Evolutionary conservation across 202 grass and related monocot genomes (phyloP).

Genomic region (Saccharum hybrid): DNA sequence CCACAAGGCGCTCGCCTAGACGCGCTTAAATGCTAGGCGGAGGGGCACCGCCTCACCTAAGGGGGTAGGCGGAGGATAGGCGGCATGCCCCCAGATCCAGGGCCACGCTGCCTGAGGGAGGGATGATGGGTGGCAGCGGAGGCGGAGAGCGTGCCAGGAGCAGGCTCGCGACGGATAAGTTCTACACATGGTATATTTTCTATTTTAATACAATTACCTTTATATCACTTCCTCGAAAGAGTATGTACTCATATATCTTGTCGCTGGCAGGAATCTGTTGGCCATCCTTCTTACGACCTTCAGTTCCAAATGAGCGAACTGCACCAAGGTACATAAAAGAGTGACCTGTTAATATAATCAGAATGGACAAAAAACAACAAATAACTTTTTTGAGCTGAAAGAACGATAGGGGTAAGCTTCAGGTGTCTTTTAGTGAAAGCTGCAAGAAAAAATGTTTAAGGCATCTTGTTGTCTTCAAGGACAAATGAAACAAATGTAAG

Average conservation of each 20-base stretch:
- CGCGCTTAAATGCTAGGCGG: no score
- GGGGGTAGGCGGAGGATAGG: no score
- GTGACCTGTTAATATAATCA: conserved; percentile 15
- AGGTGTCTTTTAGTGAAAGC: background rate
- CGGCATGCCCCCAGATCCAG: no score
- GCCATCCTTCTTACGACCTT: conserved; percentile 87
- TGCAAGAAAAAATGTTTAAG: background rate
- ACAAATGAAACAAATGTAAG: background rate
- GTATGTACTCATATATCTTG: conserved; percentile 94
- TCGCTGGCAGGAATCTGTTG: conserved; percentile 82
- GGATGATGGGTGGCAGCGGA: no score
- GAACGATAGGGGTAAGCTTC: background rate
- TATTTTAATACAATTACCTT: conserved; percentile 64
- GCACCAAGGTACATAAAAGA: conserved; percentile 12
- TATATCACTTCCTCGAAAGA: conserved; percentile 93
- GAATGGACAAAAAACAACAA: background rate
- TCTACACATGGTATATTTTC: conserved; percentile 4
- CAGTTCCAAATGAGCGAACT: conserved; percentile 93
- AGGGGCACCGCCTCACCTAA: no score
- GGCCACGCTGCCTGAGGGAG: no score
- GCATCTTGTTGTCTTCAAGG: background rate
- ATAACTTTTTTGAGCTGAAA: background rate
- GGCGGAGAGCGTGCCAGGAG: no score
- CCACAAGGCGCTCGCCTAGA: no score
- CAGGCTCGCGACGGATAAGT: background rate